phyloP scores from a whole-genome alignment of 306 rosid species.

The Lathyrus sativus region DNA sequence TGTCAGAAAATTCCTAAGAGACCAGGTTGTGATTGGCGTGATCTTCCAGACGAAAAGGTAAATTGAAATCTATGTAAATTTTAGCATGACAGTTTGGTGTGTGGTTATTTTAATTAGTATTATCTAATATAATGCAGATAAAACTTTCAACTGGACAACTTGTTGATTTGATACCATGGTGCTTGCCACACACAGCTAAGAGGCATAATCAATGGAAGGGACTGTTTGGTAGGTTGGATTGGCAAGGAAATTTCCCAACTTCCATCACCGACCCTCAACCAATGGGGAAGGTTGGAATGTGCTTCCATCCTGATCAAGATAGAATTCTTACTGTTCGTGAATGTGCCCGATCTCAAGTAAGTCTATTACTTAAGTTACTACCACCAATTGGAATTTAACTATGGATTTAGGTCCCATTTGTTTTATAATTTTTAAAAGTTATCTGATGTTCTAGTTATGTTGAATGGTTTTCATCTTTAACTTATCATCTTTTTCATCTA shows the following conservation, averaged over 20 bases:
- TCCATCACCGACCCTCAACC: conserved; percentile 97
- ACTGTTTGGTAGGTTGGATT: conserved; percentile 87
- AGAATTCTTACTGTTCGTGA: conserved; percentile 92
- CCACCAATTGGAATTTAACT: too few species aligned
- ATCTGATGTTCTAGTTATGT: not conserved
- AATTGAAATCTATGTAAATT: conserved; percentile 10
- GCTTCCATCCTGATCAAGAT: conserved; percentile 97
- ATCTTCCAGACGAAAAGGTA: conserved; percentile 93
- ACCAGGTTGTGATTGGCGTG: conserved; percentile 96
- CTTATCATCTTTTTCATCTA: conserved; percentile 11
- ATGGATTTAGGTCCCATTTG: too few species aligned
- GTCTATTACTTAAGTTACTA: conserved; percentile 28
- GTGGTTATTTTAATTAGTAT: conserved; percentile 14
- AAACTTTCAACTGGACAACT: conserved; percentile 75
- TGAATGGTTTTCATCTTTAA: not conserved
- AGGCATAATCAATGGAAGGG: conserved; percentile 99
- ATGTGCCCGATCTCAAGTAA: conserved; percentile 96
- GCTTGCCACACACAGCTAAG: conserved; percentile 97
- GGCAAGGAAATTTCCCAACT: conserved; percentile 98
- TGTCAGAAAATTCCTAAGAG: conserved; percentile 88
- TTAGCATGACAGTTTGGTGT: not conserved
- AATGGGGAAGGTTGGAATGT: conserved; percentile 99
- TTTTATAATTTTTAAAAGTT: too few species aligned
- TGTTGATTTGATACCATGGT: conserved; percentile 94
- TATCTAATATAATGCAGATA: conserved; percentile 53